Conservation (phyloP, 2,329 filamentous ascomycete species). For the Aspergillus thermomutatus region DNA sequence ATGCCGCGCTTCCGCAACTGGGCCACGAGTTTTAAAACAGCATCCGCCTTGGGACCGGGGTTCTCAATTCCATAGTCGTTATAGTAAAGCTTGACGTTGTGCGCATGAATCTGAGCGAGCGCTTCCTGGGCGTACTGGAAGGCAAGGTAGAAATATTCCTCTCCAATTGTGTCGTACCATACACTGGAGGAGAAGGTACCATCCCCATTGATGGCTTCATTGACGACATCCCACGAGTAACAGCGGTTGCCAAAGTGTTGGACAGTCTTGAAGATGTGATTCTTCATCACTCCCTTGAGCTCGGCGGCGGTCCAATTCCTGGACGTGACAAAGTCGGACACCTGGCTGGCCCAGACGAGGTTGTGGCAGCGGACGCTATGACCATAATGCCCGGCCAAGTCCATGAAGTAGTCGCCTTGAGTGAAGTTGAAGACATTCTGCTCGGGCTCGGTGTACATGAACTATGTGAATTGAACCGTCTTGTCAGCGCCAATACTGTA, state of each 20-base stretch:
- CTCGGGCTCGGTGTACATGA: conserved; percentile 56
- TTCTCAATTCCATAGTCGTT: conserved; percentile 42
- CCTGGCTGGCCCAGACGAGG: conserved; percentile 42
- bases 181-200: conserved; percentile 39
- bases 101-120: conserved; percentile 24
- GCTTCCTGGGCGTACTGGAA: conserved; percentile 39
- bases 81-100: conserved; percentile 34
- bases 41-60: conserved; percentile 29
- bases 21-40: conserved; percentile 29
- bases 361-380: conserved; percentile 61
- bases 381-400: conserved; percentile 29
- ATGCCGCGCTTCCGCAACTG: conserved; percentile 29
- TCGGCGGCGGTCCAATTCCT: conserved; percentile 54
- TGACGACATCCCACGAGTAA: conserved; percentile 32
- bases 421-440: conserved; percentile 56
- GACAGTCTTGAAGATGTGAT: conserved; percentile 27
- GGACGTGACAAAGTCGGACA: conserved; percentile 47
- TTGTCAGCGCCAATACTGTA: conserved; percentile 2
- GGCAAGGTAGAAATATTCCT: conserved; percentile 41
- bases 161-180: conserved; percentile 40
- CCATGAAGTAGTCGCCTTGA: conserved; percentile 48
- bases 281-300: conserved; percentile 52
- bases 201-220: conserved; percentile 37
- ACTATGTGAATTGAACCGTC: conserved; percentile 39
- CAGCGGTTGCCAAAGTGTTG: conserved; percentile 23